phyloP scores from a whole-genome alignment of 225 moss, liverwort and hornwort genomes.

The Climacium dendroides region DNA sequence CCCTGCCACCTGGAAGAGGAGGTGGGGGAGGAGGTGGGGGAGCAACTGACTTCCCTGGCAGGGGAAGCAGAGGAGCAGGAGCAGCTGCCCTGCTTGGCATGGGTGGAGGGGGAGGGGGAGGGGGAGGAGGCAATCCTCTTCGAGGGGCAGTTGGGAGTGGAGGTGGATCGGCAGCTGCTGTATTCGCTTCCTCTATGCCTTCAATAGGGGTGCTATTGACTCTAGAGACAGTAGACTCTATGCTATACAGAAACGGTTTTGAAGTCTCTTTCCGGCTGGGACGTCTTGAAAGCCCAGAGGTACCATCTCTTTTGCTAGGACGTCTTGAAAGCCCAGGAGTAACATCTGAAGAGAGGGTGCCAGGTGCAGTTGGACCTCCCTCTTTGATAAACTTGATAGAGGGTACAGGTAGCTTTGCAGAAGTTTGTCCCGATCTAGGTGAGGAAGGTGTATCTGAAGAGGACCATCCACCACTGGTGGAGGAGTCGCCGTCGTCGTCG shows the following conservation, averaged over 20 bases:
- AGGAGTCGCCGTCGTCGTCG: conserved; percentile 21
- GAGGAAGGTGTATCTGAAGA: conserved; percentile 29
- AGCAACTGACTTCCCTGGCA: not conserved
- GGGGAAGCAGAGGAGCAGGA: not conserved
- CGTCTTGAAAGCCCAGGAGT: conserved; percentile 3
- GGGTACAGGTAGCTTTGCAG: conserved; percentile 9
- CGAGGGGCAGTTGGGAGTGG: not conserved
- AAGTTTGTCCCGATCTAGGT: not conserved
- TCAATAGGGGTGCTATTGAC: conserved; percentile 6
- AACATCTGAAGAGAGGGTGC: not conserved
- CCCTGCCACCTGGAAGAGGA: not conserved
- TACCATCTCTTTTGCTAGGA: conserved; percentile 11
- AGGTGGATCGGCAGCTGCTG: not conserved
- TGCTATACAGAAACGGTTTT: conserved; percentile 10
- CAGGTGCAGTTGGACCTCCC: conserved; percentile 5
- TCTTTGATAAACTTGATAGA: conserved; percentile 17
- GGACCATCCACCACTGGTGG: conserved; percentile 49
- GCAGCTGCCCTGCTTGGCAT: not conserved
- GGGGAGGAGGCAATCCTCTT: not conserved
- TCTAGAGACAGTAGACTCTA: conserved; percentile 15
- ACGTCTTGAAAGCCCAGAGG: conserved; percentile 10
- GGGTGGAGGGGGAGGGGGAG: not conserved
- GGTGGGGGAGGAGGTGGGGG: conserved; percentile 3
- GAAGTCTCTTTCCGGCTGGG: conserved; percentile 5
- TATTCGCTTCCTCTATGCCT: not conserved